Percentiles rank a stretch among this genome's conserved stretches.
Conservation (phyloP, 257 asterid genomes). For the Echites panduratus region DNA sequence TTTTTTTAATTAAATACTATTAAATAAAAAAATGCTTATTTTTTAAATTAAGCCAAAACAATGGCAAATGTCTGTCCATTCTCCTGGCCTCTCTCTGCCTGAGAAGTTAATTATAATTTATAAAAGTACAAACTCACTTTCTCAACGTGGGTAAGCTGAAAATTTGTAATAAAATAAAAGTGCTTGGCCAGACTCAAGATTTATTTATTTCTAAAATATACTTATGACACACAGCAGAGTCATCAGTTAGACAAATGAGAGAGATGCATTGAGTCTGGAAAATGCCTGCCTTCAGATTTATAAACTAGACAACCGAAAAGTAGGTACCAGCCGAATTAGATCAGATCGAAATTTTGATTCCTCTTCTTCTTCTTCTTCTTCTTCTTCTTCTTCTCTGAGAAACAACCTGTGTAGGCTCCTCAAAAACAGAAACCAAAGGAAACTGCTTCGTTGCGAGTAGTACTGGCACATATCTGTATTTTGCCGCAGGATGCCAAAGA, state of each 20-base stretch:
- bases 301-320: too few species aligned
- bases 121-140: not conserved
- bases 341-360: slow-evolving; percentile 3
- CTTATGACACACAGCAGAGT: not conserved
- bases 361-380: not conserved
- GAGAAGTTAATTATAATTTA: too few species aligned
- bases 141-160: not conserved
- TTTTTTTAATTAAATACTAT: too few species aligned
- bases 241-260: not conserved
- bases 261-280: not conserved
- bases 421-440: not conserved
- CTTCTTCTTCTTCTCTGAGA: not conserved
- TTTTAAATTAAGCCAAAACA: too few species aligned
- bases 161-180: not conserved
- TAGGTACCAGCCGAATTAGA: not conserved
- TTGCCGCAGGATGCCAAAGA: not conserved
- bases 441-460: not conserved
- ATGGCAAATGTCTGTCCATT: too few species aligned
- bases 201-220: slow-evolving; percentile 27
- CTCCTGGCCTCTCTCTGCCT: too few species aligned
- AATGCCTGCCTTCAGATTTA: not conserved
- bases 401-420: not conserved
- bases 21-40: too few species aligned
- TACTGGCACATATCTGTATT: not conserved
- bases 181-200: slow-evolving; percentile 34